Evolutionary conservation across 352 stramenopile species (phyloP).

Genomic region (Globisporangium nagaii): DNA sequence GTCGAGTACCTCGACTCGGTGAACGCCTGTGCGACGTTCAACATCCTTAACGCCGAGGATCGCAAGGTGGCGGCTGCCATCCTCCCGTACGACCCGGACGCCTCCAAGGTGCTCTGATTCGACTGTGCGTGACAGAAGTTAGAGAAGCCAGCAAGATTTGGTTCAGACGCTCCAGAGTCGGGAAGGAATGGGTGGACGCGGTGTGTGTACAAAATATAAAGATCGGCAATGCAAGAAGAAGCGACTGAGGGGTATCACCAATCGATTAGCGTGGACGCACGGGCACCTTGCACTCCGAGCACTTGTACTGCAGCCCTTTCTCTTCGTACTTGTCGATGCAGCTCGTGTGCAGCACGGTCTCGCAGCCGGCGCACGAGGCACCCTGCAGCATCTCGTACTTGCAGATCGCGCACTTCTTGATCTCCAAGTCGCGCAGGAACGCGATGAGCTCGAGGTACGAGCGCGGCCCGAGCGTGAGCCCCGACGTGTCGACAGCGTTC

Average conservation of each 20-base stretch:
- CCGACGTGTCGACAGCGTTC: conserved; percentile 26
- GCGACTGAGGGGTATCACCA: too few species aligned
- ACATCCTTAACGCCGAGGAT: conserved; percentile 90
- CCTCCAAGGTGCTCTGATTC: conserved; percentile 4
- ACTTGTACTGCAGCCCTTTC: conserved; percentile 58
- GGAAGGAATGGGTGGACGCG: not conserved
- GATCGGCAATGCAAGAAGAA: too few species aligned
- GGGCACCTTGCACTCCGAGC: conserved; percentile 35
- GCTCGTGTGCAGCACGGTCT: conserved; percentile 37
- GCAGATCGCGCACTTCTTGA: conserved; percentile 78
- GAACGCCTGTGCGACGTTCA: conserved; percentile 87
- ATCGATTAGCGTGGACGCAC: conserved; percentile 16
- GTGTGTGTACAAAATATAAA: conserved; percentile 4
- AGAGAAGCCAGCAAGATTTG: too few species aligned
- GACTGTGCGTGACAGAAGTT: too few species aligned
- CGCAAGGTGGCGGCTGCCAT: conserved; percentile 76
- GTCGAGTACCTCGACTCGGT: conserved; percentile 82
- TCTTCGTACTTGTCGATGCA: conserved; percentile 67
- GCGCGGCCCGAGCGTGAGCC: conserved; percentile 60
- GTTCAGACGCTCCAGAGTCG: too few species aligned
- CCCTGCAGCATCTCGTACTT: conserved; percentile 73
- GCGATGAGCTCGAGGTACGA: conserved; percentile 67
- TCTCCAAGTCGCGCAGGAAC: conserved; percentile 69
- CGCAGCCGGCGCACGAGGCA: conserved; percentile 33
- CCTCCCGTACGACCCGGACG: conserved; percentile 57